phyloP scores from a whole-genome alignment of 1,284 basidiomycete genomes.

The Termitomyces sp. region DNA sequence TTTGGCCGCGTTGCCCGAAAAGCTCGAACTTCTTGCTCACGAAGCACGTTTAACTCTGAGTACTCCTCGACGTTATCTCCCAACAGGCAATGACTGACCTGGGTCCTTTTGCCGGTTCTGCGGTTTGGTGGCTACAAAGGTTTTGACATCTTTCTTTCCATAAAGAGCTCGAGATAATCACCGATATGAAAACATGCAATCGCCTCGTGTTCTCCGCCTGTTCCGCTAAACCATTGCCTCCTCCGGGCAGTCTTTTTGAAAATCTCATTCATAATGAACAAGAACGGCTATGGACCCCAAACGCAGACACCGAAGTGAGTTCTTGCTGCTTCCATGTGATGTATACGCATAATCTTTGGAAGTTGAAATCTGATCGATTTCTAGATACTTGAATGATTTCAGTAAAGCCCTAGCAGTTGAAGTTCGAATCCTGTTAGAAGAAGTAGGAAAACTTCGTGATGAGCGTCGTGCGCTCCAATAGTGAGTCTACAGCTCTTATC shows the following conservation, averaged over 20 bases:
- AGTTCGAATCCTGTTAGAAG: slow-evolving; percentile 55
- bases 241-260: background rate
- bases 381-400: slow-evolving; percentile 66
- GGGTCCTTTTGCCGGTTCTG: background rate
- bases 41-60: too few species aligned
- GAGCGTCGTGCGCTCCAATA: slow-evolving; percentile 65
- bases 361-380: background rate
- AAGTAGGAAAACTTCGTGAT: slow-evolving; percentile 72
- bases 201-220: slow-evolving; percentile 10
- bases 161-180: background rate
- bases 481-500: slow-evolving; percentile 36
- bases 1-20: too few species aligned
- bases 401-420: slow-evolving; percentile 60
- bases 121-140: background rate
- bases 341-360: background rate
- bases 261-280: slow-evolving; percentile 6
- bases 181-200: background rate
- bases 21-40: too few species aligned
- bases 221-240: background rate
- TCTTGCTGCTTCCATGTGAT: background rate
- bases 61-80: background rate
- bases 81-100: background rate
- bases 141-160: background rate
- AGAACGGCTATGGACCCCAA: slow-evolving; percentile 12
- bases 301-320: slow-evolving; percentile 13